A percentile compares a stretch with the other conserved stretches of the same genome.
phyloP scores from a whole-genome alignment of 2,329 filamentous ascomycete genomes.

The Immersiporthe knoxdaviesiana region DNA sequence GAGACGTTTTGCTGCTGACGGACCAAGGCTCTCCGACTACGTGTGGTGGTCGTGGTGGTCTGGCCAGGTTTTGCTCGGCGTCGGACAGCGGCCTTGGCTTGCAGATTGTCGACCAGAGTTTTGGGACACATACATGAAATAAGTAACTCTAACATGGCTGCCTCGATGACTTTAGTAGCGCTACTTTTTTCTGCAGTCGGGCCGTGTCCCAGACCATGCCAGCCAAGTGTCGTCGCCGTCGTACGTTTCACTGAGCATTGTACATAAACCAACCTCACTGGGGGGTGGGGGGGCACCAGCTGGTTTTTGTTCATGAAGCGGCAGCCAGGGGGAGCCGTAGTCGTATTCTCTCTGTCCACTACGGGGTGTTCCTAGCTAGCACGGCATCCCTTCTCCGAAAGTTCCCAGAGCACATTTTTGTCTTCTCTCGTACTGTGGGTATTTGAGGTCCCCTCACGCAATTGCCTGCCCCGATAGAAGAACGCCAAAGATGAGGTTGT shows the following conservation, averaged over 20 bases:
- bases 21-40: neutral
- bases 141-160: neutral
- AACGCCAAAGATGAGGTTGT: slow-evolving; percentile 30
- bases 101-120: neutral
- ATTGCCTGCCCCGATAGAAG: slow-evolving; percentile 28
- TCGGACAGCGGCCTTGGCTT: neutral
- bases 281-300: neutral
- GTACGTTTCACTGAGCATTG: neutral
- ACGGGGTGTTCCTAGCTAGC: slow-evolving; percentile 27
- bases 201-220: neutral
- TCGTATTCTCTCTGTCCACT: slow-evolving; percentile 28
- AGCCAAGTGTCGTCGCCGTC: neutral
- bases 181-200: neutral
- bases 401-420: slow-evolving; percentile 18
- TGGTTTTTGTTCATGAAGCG: slow-evolving; percentile 20
- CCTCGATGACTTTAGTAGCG: neutral
- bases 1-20: neutral
- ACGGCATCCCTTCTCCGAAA: slow-evolving; percentile 28
- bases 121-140: neutral
- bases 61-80: neutral
- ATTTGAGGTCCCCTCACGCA: slow-evolving; percentile 25
- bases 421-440: slow-evolving; percentile 15
- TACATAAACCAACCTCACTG: no score
- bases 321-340: slow-evolving; percentile 27
- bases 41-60: neutral